A percentile compares a stretch with the other conserved stretches of the same genome.
These are phyloP conservation scores for Plicaturopsis crispa DNA, from an alignment of 768 basidiomycete species.

Conservation along the genomic window DNA sequence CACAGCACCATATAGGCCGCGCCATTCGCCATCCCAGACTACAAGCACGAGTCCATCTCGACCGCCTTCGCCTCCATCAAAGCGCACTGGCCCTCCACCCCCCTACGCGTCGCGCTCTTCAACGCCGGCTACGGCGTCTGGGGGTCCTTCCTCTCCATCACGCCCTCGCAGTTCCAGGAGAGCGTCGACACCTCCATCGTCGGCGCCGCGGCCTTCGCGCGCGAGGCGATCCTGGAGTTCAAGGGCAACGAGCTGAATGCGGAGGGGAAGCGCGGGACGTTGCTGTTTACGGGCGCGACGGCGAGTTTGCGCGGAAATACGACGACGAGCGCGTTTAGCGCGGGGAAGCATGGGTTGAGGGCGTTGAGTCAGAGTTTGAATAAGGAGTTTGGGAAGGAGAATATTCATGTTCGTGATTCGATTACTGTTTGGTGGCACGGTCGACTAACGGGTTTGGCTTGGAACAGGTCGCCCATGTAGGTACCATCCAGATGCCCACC, in stretches of 20 bases:
- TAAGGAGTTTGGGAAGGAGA: conserved; percentile 68
- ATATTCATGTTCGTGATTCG: conserved; percentile 50
- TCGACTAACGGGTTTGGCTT: neutral
- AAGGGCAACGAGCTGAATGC: conserved; percentile 41
- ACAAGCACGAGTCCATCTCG: conserved; percentile 43
- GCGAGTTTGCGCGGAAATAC: conserved; percentile 57
- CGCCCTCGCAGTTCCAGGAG: conserved; percentile 46
- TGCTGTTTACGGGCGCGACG: conserved; percentile 72
- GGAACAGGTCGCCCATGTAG: conserved; percentile 59
- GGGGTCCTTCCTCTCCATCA: conserved; percentile 63
- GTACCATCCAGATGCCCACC: conserved; percentile 19
- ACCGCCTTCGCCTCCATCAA: conserved; percentile 41
- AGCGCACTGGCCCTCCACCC: conserved; percentile 35
- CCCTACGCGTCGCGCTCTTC: conserved; percentile 55
- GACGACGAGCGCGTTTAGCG: conserved; percentile 53
- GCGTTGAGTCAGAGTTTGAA: conserved; percentile 64
- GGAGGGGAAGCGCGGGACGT: conserved; percentile 49
- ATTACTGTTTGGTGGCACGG: neutral
- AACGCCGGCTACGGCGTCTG: conserved; percentile 52
- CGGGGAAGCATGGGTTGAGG: conserved; percentile 55
- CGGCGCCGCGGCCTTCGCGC: conserved; percentile 57
- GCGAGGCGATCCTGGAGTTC: conserved; percentile 51
- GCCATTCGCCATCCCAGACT: conserved; percentile 45
- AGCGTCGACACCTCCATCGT: conserved; percentile 45
- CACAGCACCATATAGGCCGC: conserved; percentile 33